A percentile compares a stretch with the other conserved stretches of the same genome.
These are phyloP conservation scores for Capsella rubella DNA, from an alignment of 441 rosid genomes.

Conservation along the genomic window DNA sequence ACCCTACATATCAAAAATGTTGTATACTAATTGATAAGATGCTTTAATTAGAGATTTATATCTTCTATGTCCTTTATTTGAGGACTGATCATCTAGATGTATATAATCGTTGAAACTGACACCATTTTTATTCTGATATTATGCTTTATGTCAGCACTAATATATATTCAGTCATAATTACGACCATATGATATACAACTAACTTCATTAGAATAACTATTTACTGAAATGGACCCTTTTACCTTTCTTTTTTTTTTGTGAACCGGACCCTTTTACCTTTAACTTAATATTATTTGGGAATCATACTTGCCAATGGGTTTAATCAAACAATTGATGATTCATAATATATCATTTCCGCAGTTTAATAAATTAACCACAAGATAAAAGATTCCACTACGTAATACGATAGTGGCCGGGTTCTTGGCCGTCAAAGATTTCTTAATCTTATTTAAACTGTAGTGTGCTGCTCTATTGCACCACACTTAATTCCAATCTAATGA, in stretches of 20 bases:
- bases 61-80: no score
- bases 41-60: no score
- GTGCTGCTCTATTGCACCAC: background rate
- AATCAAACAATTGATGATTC: constrained; percentile 41
- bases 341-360: background rate
- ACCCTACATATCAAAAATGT: no score
- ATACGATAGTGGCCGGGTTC: constrained; percentile 5
- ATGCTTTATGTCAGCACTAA: constrained; percentile 1
- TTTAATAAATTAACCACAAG: constrained; percentile 14
- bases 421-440: constrained; percentile 14
- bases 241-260: no score
- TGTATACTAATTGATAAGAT: no score
- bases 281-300: constrained; percentile 19
- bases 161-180: background rate
- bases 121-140: background rate
- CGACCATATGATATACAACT: background rate
- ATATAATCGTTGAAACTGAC: background rate
- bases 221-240: constrained; percentile 32
- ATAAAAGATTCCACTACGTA: constrained; percentile 32
- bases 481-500: background rate
- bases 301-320: constrained; percentile 2
- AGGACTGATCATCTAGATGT: no score
- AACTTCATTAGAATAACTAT: constrained; percentile 28
- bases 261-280: constrained; percentile 34
- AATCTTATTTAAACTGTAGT: background rate